Base-by-base conservation (phyloP, 2,329 filamentous ascomycete genomes). In the Neospermospora avenae region DNA sequence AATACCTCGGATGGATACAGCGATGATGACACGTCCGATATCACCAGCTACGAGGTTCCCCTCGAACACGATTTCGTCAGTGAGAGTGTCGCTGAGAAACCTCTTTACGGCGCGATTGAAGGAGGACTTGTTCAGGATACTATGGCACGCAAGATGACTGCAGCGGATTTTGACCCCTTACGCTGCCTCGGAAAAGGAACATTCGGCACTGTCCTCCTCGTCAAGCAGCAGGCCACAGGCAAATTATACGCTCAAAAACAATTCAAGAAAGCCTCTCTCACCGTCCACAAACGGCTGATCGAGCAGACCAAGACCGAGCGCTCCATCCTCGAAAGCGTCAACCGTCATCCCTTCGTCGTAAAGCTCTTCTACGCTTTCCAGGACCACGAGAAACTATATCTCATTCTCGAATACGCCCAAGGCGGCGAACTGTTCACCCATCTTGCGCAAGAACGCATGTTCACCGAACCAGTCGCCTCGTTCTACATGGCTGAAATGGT, bases 401-500 rank as follows among this genome's bases (percentile, higher is more conserved):
- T 99, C 48, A 98, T 99, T 67, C 84, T 99, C 24, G 93, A 99
- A 77, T 99, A 99, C 74, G 95, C 95, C 4, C 91, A 96, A 74
- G 96, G 96, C 39, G 95, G 96, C 59, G 96, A 99, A 76, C 82
- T 99, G 5, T 99, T 99, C 74, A 92, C 90, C n/a, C 93, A 98
- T 71, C 82, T 99, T 25, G 91, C 87, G 61, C 89, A 91, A 66
- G 93, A 98, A 74, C 90, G 91, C 74, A 98, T 98, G 90, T 98
- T 99, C 68, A 83, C 89, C 14, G 93, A 98, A 76, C 82, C 90
- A 16, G 89, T 89, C 1, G 90, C 93, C 0, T 91, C 93, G 1
- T 99, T 98, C 75, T 99, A 99, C 81, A 96, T 98, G 90, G 96
- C 92, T 0, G 93, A 99, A 77, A 96, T 99, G 86, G 86, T 96